Percentiles rank a stretch among this genome's conserved stretches.
Evolutionary conservation across 495 filamentous ascomycete species (phyloP).

Genomic region (Tetracladium marchalianum): DNA sequence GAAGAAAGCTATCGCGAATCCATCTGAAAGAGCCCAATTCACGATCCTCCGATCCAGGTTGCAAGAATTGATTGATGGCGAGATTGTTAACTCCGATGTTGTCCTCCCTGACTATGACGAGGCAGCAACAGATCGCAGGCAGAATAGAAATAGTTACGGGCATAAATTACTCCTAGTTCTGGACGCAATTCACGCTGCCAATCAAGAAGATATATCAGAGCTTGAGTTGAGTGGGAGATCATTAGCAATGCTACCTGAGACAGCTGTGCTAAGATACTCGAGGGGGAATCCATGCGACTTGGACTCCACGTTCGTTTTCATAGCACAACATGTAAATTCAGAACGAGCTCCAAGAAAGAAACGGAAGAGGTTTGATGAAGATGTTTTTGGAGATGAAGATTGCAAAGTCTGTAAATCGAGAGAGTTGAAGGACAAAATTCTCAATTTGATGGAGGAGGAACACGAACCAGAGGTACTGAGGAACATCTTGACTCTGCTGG

Average conservation of each 20-base stretch:
- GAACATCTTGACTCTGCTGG: background rate
- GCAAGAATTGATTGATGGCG: slow-evolving; percentile 8
- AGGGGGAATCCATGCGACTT: slow-evolving; percentile 10
- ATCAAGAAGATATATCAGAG: background rate
- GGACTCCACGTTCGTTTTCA: slow-evolving; percentile 7
- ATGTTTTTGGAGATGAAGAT: background rate
- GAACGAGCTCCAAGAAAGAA: slow-evolving; percentile 1
- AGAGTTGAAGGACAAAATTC: background rate
- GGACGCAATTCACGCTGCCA: background rate
- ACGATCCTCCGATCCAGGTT: slow-evolving; percentile 26
- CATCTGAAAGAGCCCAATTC: slow-evolving; percentile 30
- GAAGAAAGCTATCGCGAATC: slow-evolving; percentile 31
- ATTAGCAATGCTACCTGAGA: slow-evolving; percentile 13
- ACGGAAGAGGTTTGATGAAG: background rate
- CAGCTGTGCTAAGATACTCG: slow-evolving; percentile 10
- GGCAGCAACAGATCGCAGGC: background rate
- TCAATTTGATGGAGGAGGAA: slow-evolving; percentile 1
- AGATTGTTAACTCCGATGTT: slow-evolving; percentile 5
- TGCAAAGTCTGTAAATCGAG: background rate
- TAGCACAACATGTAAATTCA: slow-evolving; percentile 2
- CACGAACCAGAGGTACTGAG: background rate
- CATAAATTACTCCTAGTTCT: slow-evolving; percentile 6
- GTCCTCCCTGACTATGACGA: slow-evolving; percentile 9
- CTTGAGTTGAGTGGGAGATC: slow-evolving; percentile 10
- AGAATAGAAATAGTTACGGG: background rate